Conservation (phyloP, 2,329 filamentous ascomycete genomes). For the Chlorencoelia australis region DNA sequence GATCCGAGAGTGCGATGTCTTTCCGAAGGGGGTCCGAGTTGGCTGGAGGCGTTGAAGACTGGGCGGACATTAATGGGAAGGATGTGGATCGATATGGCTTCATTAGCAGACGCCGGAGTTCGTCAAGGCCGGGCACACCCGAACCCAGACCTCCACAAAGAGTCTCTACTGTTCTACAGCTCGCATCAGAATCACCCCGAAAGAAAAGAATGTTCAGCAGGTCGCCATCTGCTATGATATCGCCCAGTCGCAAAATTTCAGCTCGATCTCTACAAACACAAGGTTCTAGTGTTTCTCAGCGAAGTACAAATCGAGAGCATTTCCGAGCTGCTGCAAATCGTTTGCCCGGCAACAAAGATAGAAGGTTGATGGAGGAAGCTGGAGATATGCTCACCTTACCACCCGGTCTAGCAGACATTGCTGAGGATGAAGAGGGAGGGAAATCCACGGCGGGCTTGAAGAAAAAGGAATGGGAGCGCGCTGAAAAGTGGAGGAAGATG, state of each 20-base stretch:
- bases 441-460: constrained; percentile 46
- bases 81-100: constrained; percentile 62
- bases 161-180: constrained; percentile 23
- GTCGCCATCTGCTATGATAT: constrained; percentile 18
- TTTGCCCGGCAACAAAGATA: constrained; percentile 50
- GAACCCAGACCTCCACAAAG: constrained; percentile 24
- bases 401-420: constrained; percentile 44
- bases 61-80: constrained; percentile 51
- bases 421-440: constrained; percentile 44
- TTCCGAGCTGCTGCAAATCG: constrained; percentile 49
- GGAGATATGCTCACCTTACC: constrained; percentile 56
- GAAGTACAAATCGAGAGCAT: constrained; percentile 41
- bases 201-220: constrained; percentile 22
- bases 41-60: constrained; percentile 54
- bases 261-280: constrained; percentile 49
- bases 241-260: constrained; percentile 44
- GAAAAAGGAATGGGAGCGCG: constrained; percentile 50
- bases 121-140: constrained; percentile 30
- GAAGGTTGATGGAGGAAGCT: constrained; percentile 52
- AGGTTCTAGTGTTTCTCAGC: constrained; percentile 20
- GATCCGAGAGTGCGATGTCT: constrained; percentile 19
- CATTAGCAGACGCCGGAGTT: constrained; percentile 39
- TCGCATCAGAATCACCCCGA: constrained; percentile 24
- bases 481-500: constrained; percentile 61
- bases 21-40: constrained; percentile 33